phyloP scores from a whole-genome alignment of 441 rosid species.

The Isatis lusitanica region DNA sequence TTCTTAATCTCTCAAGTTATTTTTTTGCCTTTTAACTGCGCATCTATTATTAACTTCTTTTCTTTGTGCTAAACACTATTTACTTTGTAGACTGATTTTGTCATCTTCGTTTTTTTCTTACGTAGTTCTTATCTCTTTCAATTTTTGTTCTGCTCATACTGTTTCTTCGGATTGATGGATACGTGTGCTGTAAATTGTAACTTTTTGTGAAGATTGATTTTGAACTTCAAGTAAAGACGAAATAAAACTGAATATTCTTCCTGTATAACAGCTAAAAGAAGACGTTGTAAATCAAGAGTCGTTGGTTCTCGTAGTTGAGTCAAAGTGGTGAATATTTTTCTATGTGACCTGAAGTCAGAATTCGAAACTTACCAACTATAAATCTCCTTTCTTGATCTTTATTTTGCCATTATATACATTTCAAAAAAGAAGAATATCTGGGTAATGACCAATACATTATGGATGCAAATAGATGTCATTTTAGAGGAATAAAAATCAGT shows the following conservation, averaged over 20 bases:
- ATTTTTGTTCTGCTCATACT: not conserved
- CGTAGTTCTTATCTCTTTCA: not conserved
- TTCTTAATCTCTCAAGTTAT: conserved; percentile 14
- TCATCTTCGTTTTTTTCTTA: not conserved
- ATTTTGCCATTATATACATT: not conserved
- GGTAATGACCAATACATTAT: no score
- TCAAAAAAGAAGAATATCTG: no score
- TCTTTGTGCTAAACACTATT: not conserved
- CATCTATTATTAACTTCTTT: not conserved
- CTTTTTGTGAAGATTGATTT: not conserved
- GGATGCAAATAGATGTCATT: no score
- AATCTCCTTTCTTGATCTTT: not conserved
- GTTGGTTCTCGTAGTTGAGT: not conserved
- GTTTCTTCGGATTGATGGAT: not conserved
- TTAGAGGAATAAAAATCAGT: no score
- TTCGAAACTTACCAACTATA: not conserved
- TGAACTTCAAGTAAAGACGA: not conserved
- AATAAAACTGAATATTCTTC: not conserved
- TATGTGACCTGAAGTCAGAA: not conserved
- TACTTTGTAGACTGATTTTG: not conserved
- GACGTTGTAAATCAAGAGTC: not conserved
- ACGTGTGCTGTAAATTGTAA: not conserved
- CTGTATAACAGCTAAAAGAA: not conserved
- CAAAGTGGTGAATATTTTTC: not conserved
- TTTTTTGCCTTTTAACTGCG: not conserved